These are phyloP conservation scores for Globisporangium viniferum DNA, from an alignment of 352 stramenopile species.

Conservation along the genomic window DNA sequence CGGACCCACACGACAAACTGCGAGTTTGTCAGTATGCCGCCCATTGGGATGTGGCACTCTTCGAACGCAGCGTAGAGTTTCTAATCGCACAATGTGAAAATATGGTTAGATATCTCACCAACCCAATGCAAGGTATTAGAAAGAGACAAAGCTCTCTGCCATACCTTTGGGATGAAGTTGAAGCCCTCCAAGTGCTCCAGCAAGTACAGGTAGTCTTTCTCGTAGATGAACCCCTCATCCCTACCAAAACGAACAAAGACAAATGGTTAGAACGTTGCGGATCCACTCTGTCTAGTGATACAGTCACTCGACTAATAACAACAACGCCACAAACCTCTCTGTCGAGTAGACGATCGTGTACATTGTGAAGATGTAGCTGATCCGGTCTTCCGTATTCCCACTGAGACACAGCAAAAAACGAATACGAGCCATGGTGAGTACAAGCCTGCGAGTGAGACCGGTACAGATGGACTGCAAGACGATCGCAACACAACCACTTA, in stretches of 20 bases:
- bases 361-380: constrained; percentile 87
- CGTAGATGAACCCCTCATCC: constrained; percentile 55
- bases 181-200: constrained; percentile 65
- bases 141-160: not conserved
- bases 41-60: constrained; percentile 57
- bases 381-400: constrained; percentile 85
- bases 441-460: not conserved
- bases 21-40: constrained; percentile 49
- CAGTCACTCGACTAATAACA: not conserved
- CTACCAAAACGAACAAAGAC: constrained; percentile 18
- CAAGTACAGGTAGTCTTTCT: constrained; percentile 70
- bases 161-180: constrained; percentile 61
- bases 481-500: constrained; percentile 23
- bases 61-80: constrained; percentile 76
- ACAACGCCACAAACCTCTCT: constrained; percentile 40
- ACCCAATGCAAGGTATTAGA: not conserved
- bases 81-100: constrained; percentile 12
- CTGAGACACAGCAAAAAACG: constrained; percentile 24
- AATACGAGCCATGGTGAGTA: not conserved
- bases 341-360: constrained; percentile 72
- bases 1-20: constrained; percentile 76
- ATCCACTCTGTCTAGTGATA: not conserved
- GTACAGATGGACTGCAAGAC: not conserved
- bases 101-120: not conserved
- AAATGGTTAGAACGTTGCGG: not conserved